Evolutionary conservation across 2,329 filamentous ascomycete genomes (phyloP), one percentile per base, ranked within the genome.

Genomic region (Cryphonectria radicalis): DNA sequence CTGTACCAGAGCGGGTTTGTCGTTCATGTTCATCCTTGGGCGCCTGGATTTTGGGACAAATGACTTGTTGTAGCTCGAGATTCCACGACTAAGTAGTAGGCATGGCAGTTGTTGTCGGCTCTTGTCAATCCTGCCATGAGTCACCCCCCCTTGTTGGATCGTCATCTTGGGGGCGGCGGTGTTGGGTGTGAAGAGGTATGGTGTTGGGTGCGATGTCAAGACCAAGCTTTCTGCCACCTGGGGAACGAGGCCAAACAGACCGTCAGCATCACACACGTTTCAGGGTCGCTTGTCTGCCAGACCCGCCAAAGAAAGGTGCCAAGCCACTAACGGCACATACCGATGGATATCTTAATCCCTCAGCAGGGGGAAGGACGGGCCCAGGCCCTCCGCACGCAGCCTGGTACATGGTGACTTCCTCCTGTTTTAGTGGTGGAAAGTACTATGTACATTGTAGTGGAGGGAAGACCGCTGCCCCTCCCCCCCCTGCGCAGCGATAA

Each of bases 261-360:
- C 22, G 59, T 40, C 59, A 62, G 59, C 59, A 62, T 62, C 59
- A 62, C 35, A 62, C 59, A 62, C 59, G 59, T 62, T 62, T 62
- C 35, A 40, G 5, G 59, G 59, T 7, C 59, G 17, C 59, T 35
- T 32, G 32, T 13, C 22, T n/a, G 32, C 19, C 35, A 40, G 59
- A 62, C 32, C 59, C 59, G 3, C 59, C 17, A 62, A 62, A 22
- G 4, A 62, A 40, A n/a, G 32, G 3, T 62, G 59, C 59, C 59
- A 62, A 62, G 59, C 59, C 59, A 40, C 59, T 62, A 62, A 62
- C 59, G 59, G 59, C 59, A 62, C 22, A 19, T 62, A n/a, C 59
- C 59, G 59, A 62, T 11, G 32, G 19, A 37, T 14, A 3, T 35
- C 17, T 22, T 7, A 22, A 62, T 37, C 35, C 19, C 28, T 40